phyloP scores from a whole-genome alignment of 208 protist genomes.

The Trypanosomatidae sp. region DNA sequence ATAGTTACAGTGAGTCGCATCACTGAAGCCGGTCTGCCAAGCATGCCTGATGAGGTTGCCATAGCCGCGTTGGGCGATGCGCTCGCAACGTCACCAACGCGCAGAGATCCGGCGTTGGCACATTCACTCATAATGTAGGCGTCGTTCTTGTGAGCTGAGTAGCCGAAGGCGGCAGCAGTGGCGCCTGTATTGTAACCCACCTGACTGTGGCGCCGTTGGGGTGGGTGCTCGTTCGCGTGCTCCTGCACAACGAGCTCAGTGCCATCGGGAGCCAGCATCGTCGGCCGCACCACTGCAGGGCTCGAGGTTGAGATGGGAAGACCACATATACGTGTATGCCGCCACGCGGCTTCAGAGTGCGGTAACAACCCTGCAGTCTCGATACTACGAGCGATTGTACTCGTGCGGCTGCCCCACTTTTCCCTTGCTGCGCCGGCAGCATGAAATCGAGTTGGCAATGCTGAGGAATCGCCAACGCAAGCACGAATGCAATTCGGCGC shows the following conservation, averaged over 20 bases:
- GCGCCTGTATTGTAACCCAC: neutral
- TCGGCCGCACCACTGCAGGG: neutral
- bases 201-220: conserved; percentile 2
- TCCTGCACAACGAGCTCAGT: neutral
- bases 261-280: neutral
- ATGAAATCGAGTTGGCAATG: neutral
- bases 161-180: neutral
- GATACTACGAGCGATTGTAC: neutral
- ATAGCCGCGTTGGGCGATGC: neutral
- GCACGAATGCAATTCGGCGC: neutral
- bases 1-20: neutral
- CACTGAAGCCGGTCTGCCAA: neutral
- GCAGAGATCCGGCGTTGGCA: neutral
- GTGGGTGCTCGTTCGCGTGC: neutral
- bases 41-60: neutral
- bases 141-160: neutral
- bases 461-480: neutral
- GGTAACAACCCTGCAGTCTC: neutral
- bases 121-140: conserved; percentile 1
- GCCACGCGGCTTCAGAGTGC: neutral
- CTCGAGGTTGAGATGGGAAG: neutral
- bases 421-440: neutral
- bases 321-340: neutral
- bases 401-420: neutral
- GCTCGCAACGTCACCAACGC: neutral